These are phyloP conservation scores for Pleurostoma richardsiae DNA, from an alignment of 2,329 filamentous ascomycete genomes.

Conservation along the genomic window DNA sequence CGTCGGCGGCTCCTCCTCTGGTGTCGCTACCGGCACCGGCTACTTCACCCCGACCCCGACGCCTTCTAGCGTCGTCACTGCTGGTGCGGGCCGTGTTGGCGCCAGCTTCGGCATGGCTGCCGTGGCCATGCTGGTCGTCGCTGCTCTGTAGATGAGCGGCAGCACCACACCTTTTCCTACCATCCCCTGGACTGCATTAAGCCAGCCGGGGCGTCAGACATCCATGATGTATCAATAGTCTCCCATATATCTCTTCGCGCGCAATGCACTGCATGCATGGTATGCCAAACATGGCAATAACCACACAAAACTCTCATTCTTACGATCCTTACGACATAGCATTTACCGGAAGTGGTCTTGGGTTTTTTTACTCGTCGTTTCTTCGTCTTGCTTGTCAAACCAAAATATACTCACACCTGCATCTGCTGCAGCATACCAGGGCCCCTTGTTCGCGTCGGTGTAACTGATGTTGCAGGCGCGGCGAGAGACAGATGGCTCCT, in stretches of 20 bases:
- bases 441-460: background rate
- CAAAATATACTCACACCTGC: slow-evolving; percentile 2
- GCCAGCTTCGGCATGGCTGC: slow-evolving; percentile 40
- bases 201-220: background rate
- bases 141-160: slow-evolving; percentile 35
- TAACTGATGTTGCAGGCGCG: background rate
- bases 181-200: background rate
- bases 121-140: slow-evolving; percentile 36
- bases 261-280: too few species aligned
- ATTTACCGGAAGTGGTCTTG: slow-evolving; percentile 18
- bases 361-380: slow-evolving; percentile 10
- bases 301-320: slow-evolving; percentile 36
- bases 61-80: slow-evolving; percentile 22
- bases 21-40: slow-evolving; percentile 23
- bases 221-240: slow-evolving; percentile 4
- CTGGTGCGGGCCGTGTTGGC: slow-evolving; percentile 24
- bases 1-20: slow-evolving; percentile 8
- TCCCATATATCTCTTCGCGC: background rate
- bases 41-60: slow-evolving; percentile 27
- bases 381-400: background rate
- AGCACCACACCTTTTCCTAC: too few species aligned
- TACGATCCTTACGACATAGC: slow-evolving; percentile 51
- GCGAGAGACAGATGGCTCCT: background rate
- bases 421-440: background rate
- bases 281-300: slow-evolving; percentile 5